These are phyloP conservation scores for Cladosporium sp. DNA, from an alignment of 2,329 filamentous ascomycete genomes.

Conservation along the genomic window DNA sequence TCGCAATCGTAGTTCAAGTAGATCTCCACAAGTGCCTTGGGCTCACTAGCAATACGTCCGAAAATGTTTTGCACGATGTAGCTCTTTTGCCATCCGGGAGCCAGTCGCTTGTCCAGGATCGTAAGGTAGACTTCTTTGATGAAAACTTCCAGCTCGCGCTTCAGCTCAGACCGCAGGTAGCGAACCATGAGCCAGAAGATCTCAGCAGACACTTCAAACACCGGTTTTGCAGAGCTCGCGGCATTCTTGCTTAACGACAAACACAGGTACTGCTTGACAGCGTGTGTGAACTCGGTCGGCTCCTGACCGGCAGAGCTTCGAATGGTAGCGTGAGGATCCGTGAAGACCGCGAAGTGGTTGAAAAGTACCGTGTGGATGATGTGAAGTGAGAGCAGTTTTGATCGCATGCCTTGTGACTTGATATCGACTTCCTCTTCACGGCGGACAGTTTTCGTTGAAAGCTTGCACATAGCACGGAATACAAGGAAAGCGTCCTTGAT, in stretches of 20 bases:
- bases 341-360: conserved; percentile 89
- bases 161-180: conserved; percentile 88
- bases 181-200: conserved; percentile 98
- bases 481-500: conserved; percentile 96
- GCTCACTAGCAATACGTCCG: conserved; percentile 80
- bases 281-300: conserved; percentile 87
- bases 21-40: conserved; percentile 85
- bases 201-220: conserved; percentile 95
- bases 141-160: conserved; percentile 98
- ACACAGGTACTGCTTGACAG: conserved; percentile 95
- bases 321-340: conserved; percentile 88
- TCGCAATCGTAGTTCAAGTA: conserved; percentile 99
- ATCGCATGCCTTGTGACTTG: conserved; percentile 93
- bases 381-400: conserved; percentile 91
- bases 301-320: conserved; percentile 86
- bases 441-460: conserved; percentile 88
- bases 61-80: conserved; percentile 81
- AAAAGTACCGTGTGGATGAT: conserved; percentile 93
- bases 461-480: conserved; percentile 95
- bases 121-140: conserved; percentile 96
- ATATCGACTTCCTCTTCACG: conserved; percentile 91
- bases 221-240: conserved; percentile 84
- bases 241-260: conserved; percentile 93
- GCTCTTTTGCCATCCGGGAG: conserved; percentile 86
- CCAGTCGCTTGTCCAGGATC: conserved; percentile 82